Evolutionary conservation across 176 grass and related monocot genomes (phyloP).

Genomic region (Otatea glauca): DNA sequence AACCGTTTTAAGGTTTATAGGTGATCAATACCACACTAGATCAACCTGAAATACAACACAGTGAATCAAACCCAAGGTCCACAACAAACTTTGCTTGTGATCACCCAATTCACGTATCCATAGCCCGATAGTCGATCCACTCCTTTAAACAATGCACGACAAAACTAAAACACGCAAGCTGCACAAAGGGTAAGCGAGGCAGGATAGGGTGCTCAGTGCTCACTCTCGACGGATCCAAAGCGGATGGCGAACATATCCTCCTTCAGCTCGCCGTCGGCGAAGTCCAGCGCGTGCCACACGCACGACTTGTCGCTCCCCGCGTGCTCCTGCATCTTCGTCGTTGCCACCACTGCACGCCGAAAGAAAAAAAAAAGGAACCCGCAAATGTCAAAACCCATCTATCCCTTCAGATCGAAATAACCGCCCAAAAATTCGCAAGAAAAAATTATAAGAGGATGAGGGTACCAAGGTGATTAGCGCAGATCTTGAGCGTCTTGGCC

Average conservation of each 20-base stretch:
- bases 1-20: not conserved
- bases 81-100: conserved; percentile 1
- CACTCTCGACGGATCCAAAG: conserved; percentile 84
- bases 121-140: not conserved
- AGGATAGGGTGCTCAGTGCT: conserved; percentile 33
- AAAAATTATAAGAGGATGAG: not conserved
- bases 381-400: conserved; percentile 15
- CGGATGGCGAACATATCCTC: conserved; percentile 89
- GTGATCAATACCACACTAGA: not conserved
- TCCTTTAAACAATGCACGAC: not conserved
- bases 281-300: conserved; percentile 83
- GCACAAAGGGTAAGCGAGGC: not conserved
- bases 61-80: not conserved
- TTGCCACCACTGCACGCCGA: conserved; percentile 53
- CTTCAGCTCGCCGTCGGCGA: conserved; percentile 78
- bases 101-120: not conserved
- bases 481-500: conserved; percentile 92
- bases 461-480: conserved; percentile 79
- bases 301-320: conserved; percentile 83
- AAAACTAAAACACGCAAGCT: not conserved
- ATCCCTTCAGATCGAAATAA: conserved; percentile 31
- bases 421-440: not conserved
- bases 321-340: conserved; percentile 86
- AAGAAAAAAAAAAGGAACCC: not conserved
- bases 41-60: not conserved